Evolutionary conservation across 768 basidiomycete species (phyloP).

Genomic region (Paxillus ammoniavirescens): DNA sequence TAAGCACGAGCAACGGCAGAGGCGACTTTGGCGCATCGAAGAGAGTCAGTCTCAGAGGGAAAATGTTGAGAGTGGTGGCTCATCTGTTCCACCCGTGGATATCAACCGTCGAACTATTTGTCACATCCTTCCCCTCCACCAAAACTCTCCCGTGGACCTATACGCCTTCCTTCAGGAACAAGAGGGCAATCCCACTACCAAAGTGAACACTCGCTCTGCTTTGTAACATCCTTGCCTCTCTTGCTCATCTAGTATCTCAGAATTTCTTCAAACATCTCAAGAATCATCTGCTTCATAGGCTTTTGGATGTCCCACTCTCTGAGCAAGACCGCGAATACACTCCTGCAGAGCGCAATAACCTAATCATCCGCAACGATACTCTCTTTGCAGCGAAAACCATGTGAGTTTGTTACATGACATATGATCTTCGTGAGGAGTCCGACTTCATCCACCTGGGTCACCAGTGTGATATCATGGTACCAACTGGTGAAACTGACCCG

Average conservation of each 20-base stretch:
- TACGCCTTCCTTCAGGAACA: too few relatives aligned
- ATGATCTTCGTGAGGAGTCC: conserved; percentile 24
- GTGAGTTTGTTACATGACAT: conserved; percentile 33
- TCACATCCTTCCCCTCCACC: too few relatives aligned
- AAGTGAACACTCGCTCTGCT: too few relatives aligned
- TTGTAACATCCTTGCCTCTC: too few relatives aligned
- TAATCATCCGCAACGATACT: conserved; percentile 12
- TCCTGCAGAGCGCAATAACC: conserved; percentile 2
- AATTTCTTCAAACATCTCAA: conserved; percentile 11
- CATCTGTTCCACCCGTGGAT: too few relatives aligned
- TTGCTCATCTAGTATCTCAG: not conserved
- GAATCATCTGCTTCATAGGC: conserved; percentile 11
- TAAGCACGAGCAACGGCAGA: conserved; percentile 12
- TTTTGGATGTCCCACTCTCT: conserved; percentile 3
- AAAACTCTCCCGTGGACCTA: too few relatives aligned
- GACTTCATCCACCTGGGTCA: conserved; percentile 17
- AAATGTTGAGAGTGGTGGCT: not conserved
- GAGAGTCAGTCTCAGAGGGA: not conserved
- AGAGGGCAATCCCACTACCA: too few relatives aligned
- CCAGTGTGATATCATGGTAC: conserved; percentile 23
- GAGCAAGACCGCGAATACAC: conserved; percentile 7
- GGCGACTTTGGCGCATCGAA: conserved; percentile 9
- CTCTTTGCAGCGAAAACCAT: conserved; percentile 23
- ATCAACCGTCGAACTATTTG: too few relatives aligned
- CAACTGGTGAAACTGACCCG: conserved; percentile 6